These are phyloP conservation scores for Datura wrightii DNA, from an alignment of 257 asterid species.

Conservation along the genomic window DNA sequence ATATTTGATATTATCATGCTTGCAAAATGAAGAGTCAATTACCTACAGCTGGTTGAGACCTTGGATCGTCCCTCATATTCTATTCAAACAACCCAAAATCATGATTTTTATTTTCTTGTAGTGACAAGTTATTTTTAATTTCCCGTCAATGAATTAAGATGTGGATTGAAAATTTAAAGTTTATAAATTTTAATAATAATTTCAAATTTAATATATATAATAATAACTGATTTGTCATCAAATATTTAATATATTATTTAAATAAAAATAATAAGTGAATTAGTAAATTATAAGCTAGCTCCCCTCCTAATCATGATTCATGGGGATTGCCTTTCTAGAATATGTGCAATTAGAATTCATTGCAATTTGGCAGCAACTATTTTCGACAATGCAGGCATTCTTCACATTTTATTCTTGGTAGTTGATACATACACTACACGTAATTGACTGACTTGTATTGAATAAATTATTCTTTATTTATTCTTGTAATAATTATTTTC, in stretches of 20 bases:
- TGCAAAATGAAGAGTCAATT: constrained; percentile 21
- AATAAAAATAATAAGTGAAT: background rate
- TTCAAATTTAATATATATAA: background rate
- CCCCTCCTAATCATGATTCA: background rate
- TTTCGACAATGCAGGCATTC: constrained; percentile 24
- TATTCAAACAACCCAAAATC: background rate
- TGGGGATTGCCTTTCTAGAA: background rate
- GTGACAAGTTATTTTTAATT: background rate
- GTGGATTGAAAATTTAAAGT: background rate
- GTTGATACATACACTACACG: background rate
- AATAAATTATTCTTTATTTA: background rate
- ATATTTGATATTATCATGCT: background rate
- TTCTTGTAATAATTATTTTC: background rate
- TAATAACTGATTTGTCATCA: background rate
- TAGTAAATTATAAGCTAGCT: background rate
- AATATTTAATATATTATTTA: no score
- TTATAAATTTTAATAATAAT: background rate
- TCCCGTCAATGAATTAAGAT: no score
- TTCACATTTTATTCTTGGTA: constrained; percentile 17
- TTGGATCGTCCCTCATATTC: background rate
- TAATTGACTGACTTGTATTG: background rate
- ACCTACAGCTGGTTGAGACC: background rate
- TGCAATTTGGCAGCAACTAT: background rate
- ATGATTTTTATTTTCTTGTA: background rate
- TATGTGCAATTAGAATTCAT: background rate